These are phyloP conservation scores for Phoma sp. DNA, from an alignment of 2,329 filamentous ascomycete genomes.

Conservation along the genomic window DNA sequence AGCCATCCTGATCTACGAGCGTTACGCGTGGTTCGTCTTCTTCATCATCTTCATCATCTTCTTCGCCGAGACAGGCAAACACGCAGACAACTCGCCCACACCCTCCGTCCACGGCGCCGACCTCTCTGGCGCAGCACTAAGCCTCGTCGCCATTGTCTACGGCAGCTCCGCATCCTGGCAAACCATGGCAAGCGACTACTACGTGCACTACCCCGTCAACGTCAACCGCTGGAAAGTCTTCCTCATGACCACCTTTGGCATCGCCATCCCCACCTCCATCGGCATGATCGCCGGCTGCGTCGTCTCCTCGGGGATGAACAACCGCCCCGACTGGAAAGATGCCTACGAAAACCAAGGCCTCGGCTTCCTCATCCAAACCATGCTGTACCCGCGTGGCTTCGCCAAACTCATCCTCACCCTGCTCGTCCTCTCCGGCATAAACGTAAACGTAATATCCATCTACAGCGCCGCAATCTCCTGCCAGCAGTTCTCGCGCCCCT, in stretches of 20 bases:
- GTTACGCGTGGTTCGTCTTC: slow-evolving; percentile 58
- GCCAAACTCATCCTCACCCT: slow-evolving; percentile 58
- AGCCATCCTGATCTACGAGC: slow-evolving; percentile 57
- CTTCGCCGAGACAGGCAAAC: slow-evolving; percentile 55
- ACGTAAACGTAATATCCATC: slow-evolving; percentile 57
- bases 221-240: slow-evolving; percentile 52
- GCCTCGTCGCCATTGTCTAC: slow-evolving; percentile 42
- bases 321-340: slow-evolving; percentile 47
- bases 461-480: slow-evolving; percentile 59
- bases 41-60: slow-evolving; percentile 59
- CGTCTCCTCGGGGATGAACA: slow-evolving; percentile 47
- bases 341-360: slow-evolving; percentile 55
- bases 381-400: slow-evolving; percentile 57
- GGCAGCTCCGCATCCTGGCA: slow-evolving; percentile 53
- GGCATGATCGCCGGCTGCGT: slow-evolving; percentile 55
- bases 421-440: slow-evolving; percentile 54
- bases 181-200: slow-evolving; percentile 54
- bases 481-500: slow-evolving; percentile 57
- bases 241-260: slow-evolving; percentile 52
- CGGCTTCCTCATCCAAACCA: slow-evolving; percentile 56
- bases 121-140: slow-evolving; percentile 41
- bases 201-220: slow-evolving; percentile 52
- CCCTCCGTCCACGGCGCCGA: slow-evolving; percentile 42
- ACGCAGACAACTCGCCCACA: slow-evolving; percentile 51
- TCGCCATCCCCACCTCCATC: slow-evolving; percentile 53